Percentiles rank a stretch among this genome's conserved stretches.
phyloP scores from a whole-genome alignment of 2,329 filamentous ascomycete species.

The Trichoderma hamatum region DNA sequence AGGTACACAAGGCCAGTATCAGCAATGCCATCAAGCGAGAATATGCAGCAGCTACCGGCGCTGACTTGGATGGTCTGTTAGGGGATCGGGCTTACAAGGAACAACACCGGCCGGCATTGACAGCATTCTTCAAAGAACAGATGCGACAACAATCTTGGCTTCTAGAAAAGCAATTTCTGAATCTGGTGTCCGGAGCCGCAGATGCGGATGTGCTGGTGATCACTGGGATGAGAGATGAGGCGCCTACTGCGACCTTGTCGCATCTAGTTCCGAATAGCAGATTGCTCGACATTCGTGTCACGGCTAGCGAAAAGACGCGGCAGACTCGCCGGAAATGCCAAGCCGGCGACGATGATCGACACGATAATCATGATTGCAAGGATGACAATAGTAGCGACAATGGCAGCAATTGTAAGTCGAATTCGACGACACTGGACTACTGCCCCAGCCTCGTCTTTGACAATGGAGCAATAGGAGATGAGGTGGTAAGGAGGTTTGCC shows the following conservation, averaged over 20 bases:
- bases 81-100: conserved; percentile 64
- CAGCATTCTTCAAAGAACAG: conserved; percentile 53
- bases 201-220: conserved; percentile 60
- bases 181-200: conserved; percentile 45
- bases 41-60: conserved; percentile 55
- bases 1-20: conserved; percentile 53
- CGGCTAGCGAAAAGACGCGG: conserved; percentile 44
- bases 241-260: conserved; percentile 57
- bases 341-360: not conserved
- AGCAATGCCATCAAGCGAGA: conserved; percentile 60
- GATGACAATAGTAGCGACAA: conserved; percentile 26
- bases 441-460: conserved; percentile 52
- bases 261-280: conserved; percentile 56
- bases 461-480: conserved; percentile 51
- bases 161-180: conserved; percentile 55
- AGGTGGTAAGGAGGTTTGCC: conserved; percentile 47
- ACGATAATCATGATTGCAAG: not conserved
- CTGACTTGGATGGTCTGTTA: conserved; percentile 53
- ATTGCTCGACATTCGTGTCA: conserved; percentile 58
- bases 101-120: conserved; percentile 56
- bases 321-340: conserved; percentile 40
- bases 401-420: conserved; percentile 21
- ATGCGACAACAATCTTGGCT: conserved; percentile 48
- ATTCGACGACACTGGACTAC: conserved; percentile 36
- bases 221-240: conserved; percentile 64